Evolutionary conservation across 345 rosid genomes (phyloP), one percentile per base, ranked within the genome.

Genomic region (Citrus maxima): DNA sequence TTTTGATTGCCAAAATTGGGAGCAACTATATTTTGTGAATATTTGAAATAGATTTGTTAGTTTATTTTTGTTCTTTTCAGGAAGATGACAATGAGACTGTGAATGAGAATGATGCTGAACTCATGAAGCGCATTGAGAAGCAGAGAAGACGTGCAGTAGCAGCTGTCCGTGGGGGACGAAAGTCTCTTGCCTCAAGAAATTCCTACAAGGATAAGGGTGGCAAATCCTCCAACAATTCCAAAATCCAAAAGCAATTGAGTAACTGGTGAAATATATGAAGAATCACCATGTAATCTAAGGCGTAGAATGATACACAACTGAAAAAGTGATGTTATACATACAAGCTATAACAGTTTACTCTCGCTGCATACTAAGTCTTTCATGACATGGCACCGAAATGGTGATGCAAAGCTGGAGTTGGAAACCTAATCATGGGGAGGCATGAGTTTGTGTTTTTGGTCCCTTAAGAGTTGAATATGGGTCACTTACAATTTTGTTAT

Each of bases 181-280:
- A 82, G 89, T 80, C 83, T 60, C 70, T 75, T 78, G 76, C 88
- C 46, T 92, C 99, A 19, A 92, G 99, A 90, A 95, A 93, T 85
- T 87, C 90, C 0, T 92, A 93, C 89, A 95, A 95, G 76, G 97
- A 95, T 84, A 93, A 92, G 84, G 98, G 98, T 51, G 89, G 95
- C 14, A 86, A 83, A 78, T 88, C 89, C 38, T 92, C 89, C 22
- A 86, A 87, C 38, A 89, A 88, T 76, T 86, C 97, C 4, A 93
- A 92, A 80, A 77, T 93, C 70, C 93, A 90, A 56, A 86, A 70
- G 78, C 88, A 87, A 54, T 42, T 84, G 77, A 76, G 78, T 25
- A 74, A 70, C 83, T 91, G 93, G 92, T 91, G 84, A 85, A 78
- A 46, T 62, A 65, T 28, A n/a, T 22, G 69, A 76, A 64, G 62